These are phyloP conservation scores for Penicillium sp. DNA, from an alignment of 2,329 filamentous ascomycete species.

Conservation along the genomic window DNA sequence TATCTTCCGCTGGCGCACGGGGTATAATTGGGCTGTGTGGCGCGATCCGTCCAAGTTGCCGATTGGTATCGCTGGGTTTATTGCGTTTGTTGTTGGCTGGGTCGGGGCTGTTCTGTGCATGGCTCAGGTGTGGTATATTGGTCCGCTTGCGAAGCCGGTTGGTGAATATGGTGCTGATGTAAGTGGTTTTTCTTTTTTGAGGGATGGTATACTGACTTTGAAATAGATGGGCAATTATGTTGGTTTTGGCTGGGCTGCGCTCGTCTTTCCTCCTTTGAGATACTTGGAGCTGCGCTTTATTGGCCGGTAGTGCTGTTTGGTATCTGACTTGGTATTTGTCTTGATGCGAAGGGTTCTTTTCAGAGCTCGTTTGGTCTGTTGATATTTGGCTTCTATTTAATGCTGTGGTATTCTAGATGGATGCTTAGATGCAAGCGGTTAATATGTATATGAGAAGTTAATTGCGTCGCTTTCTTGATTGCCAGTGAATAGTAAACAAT, in stretches of 20 bases:
- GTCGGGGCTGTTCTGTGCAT: slow-evolving; percentile 61
- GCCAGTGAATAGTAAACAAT: background rate
- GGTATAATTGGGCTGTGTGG: slow-evolving; percentile 60
- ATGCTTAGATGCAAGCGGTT: background rate
- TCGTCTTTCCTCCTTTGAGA: slow-evolving; percentile 54
- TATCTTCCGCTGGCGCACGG: slow-evolving; percentile 52
- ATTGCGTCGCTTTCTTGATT: background rate
- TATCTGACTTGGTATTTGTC: background rate
- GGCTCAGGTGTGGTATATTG: slow-evolving; percentile 65
- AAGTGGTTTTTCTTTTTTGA: slow-evolving; percentile 22
- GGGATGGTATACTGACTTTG: background rate
- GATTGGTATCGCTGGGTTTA: slow-evolving; percentile 56
- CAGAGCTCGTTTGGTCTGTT: background rate
- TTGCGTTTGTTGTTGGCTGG: slow-evolving; percentile 61
- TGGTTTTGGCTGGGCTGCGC: slow-evolving; percentile 54
- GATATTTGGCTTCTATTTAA: background rate
- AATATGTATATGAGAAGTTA: background rate
- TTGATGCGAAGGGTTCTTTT: background rate
- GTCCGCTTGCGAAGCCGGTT: slow-evolving; percentile 55
- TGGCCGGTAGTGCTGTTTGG: slow-evolving; percentile 37
- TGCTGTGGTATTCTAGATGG: background rate
- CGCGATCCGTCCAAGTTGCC: slow-evolving; percentile 56
- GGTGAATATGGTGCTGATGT: slow-evolving; percentile 56
- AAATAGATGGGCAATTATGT: slow-evolving; percentile 54
- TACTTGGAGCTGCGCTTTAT: slow-evolving; percentile 49